A percentile compares a stretch with the other conserved stretches of the same genome.
phyloP scores from a whole-genome alignment of 2,329 filamentous ascomycete species.

The Chaetomium sp. region DNA sequence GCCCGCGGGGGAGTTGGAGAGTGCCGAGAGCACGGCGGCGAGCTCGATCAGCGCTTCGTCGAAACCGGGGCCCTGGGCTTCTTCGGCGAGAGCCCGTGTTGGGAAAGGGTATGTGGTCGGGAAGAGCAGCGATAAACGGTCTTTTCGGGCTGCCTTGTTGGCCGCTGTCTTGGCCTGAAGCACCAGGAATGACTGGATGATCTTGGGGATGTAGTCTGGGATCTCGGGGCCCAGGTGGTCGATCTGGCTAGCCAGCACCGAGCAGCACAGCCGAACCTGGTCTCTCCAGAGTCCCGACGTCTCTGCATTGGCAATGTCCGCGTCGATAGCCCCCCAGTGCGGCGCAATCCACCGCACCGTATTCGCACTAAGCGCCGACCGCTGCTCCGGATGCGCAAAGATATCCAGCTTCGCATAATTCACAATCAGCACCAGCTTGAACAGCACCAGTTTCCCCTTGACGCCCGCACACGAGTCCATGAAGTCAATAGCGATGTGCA shows the following conservation, averaged over 20 bases:
- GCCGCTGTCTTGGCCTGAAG: slow-evolving; percentile 47
- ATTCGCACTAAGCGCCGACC: slow-evolving; percentile 66
- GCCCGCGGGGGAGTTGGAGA: slow-evolving; percentile 66
- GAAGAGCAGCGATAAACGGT: slow-evolving; percentile 78
- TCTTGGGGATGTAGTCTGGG: slow-evolving; percentile 82
- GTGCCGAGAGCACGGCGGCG: slow-evolving; percentile 75
- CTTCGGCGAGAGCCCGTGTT: slow-evolving; percentile 57
- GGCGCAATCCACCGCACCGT: slow-evolving; percentile 87
- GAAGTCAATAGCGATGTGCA: slow-evolving; percentile 87
- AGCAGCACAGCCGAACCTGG: slow-evolving; percentile 88
- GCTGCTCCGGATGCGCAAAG: slow-evolving; percentile 72
- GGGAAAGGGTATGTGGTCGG: slow-evolving; percentile 87
- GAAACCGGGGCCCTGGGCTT: slow-evolving; percentile 43
- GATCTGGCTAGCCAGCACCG: slow-evolving; percentile 80
- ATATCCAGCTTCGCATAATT: slow-evolving; percentile 80
- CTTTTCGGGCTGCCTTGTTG: slow-evolving; percentile 45
- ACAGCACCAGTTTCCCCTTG: slow-evolving; percentile 84
- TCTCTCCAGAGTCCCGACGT: slow-evolving; percentile 74
- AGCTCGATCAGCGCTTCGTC: slow-evolving; percentile 87
- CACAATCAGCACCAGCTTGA: slow-evolving; percentile 87
- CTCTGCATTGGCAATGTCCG: slow-evolving; percentile 42
- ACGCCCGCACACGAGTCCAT: slow-evolving; percentile 84
- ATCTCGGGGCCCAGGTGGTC: slow-evolving; percentile 72
- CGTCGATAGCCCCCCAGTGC: slow-evolving; percentile 75
- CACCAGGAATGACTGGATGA: slow-evolving; percentile 80